These are phyloP conservation scores for Capsicum pubescens DNA, from an alignment of 257 asterid species.

Conservation along the genomic window DNA sequence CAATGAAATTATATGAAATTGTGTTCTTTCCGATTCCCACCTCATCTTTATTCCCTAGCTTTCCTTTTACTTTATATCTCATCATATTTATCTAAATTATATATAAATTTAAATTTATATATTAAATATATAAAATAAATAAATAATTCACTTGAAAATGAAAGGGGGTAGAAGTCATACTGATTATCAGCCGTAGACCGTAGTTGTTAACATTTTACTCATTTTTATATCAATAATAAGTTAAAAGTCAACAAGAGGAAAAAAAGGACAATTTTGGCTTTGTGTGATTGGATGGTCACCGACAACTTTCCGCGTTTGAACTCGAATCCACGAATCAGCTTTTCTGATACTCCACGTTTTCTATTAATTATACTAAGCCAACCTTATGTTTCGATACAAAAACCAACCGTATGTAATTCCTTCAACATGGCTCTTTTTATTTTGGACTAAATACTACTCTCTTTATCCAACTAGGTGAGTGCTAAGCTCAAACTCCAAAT, in stretches of 20 bases:
- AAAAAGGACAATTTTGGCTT: neutral
- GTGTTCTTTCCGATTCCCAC: too few relatives aligned
- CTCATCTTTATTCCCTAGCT: neutral
- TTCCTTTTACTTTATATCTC: neutral
- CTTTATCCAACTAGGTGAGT: too few relatives aligned
- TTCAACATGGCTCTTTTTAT: neutral
- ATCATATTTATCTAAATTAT: neutral
- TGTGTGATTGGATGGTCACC: constrained; percentile 25
- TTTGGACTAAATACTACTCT: too few relatives aligned
- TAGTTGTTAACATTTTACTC: neutral
- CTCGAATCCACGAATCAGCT: neutral
- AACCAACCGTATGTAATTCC: neutral
- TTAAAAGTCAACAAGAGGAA: neutral
- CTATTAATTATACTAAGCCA: neutral
- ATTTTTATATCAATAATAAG: neutral
- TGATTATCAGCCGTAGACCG: neutral
- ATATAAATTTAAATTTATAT: neutral
- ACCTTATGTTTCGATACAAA: neutral
- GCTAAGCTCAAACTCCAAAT: too few relatives aligned
- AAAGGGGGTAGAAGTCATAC: neutral
- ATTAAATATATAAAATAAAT: neutral
- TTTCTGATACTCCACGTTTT: constrained; percentile 2
- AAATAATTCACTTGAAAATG: neutral
- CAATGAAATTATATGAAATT: too few relatives aligned
- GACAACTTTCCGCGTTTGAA: constrained; percentile 17